Conservation (phyloP, 139 green algal species). For the Chlorella sorokiniana region DNA sequence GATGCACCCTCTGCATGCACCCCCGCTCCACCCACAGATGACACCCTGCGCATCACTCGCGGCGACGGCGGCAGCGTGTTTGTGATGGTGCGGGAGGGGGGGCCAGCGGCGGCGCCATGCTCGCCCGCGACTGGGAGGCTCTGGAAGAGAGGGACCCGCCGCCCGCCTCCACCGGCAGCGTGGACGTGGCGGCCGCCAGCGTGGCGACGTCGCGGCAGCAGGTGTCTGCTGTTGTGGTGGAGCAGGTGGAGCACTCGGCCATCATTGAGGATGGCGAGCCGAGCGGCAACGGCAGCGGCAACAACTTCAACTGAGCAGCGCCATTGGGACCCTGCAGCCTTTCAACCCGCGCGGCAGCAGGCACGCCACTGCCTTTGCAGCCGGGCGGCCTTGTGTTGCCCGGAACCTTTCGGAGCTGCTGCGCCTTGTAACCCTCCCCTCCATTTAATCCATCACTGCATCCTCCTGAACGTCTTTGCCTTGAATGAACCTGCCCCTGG, state of each 20-base stretch:
- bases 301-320: no score
- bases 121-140: conserved; percentile 10
- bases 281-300: not conserved
- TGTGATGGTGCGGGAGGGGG: conserved; percentile 58
- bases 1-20: not conserved
- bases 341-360: no score
- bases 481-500: not conserved
- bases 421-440: not conserved
- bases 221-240: not conserved
- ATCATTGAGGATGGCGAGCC: conserved; percentile 19
- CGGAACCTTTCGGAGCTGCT: not conserved
- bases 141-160: conserved; percentile 16
- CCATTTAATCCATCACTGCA: not conserved
- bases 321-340: no score
- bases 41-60: conserved; percentile 66
- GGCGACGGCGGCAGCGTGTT: conserved; percentile 70
- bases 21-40: not conserved
- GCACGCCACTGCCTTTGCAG: no score
- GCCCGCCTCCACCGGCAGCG: not conserved
- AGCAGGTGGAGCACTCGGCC: conserved; percentile 5
- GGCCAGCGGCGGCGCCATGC: not conserved
- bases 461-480: not conserved
- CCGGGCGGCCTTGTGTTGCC: no score
- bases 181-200: not conserved
- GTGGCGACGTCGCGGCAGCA: not conserved